phyloP scores from a whole-genome alignment of 1,284 basidiomycete species.

The Blastosporella zonata region DNA sequence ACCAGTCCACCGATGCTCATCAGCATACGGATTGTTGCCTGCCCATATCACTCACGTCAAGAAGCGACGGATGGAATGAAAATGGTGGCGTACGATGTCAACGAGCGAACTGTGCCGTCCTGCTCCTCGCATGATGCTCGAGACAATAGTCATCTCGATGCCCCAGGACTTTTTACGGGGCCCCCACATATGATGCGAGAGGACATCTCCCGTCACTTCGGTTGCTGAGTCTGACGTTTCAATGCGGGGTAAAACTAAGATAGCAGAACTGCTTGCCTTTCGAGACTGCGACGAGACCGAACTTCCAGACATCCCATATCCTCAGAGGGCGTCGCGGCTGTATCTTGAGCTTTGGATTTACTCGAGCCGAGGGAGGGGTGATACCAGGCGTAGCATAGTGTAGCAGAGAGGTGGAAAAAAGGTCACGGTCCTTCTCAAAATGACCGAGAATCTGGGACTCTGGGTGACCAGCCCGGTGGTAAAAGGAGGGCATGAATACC shows the following conservation, averaged over 20 bases:
- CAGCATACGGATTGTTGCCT: conserved; percentile 74
- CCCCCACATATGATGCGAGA: conserved; percentile 74
- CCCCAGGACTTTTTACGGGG: conserved; percentile 86
- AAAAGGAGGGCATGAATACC: conserved; percentile 17
- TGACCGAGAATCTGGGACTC: conserved; percentile 21
- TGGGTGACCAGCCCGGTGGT: conserved; percentile 15
- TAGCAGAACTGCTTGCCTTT: conserved; percentile 51
- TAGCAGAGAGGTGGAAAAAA: conserved; percentile 39
- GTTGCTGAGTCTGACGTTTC: conserved; percentile 47
- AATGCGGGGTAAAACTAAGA: not conserved
- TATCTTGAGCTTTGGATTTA: conserved; percentile 61
- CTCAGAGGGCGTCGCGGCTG: conserved; percentile 50
- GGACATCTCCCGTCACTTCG: conserved; percentile 63
- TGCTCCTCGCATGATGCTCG: conserved; percentile 83
- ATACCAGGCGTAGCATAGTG: conserved; percentile 68
- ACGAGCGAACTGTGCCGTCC: conserved; percentile 82
- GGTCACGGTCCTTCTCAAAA: conserved; percentile 14
- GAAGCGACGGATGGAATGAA: not conserved
- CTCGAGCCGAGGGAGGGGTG: conserved; percentile 64
- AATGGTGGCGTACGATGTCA: conserved; percentile 63
- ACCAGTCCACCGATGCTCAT: conserved; percentile 82
- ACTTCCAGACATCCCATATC: conserved; percentile 69
- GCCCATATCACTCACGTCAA: conserved; percentile 11
- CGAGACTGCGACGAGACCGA: conserved; percentile 56
- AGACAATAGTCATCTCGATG: conserved; percentile 83